Base-by-base conservation (phyloP, 23 red algal species). In the Gracilaria domingensis region DNA sequence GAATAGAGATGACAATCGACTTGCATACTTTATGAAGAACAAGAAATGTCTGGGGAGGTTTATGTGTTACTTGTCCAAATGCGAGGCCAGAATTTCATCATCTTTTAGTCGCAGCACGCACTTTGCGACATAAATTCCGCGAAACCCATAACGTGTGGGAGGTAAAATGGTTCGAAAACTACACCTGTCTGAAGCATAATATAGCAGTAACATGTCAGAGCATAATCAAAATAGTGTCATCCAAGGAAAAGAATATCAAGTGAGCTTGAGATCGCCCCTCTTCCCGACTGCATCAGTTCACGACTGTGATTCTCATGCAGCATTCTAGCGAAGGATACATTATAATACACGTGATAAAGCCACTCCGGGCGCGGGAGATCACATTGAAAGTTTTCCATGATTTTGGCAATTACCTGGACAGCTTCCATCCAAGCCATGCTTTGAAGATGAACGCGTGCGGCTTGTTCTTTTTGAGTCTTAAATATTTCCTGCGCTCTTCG, bases 1-100 rank as follows among this genome's bases (percentile, higher is more conserved):
- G 88, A 81, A 96, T 88, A 37, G 95, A 81, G 16, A 96, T 81
- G 35, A 96, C 95, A 23, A 96, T 66, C 8, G 76, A 7, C 65
- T 72, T 69, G 38, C 45, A 40, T 9, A 30, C 39, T 49, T 87
- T 62, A 76, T 94, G 83, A 21, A 79, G 61, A 38, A 70, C 92
- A 30, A 94, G 82, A 82, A 88, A 73, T 88, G 73, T 54, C 92
- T 71, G 16, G 92, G 92, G n/a, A 88, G 58, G 23, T 59, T 87
- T n/a, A 94, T 83, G 16, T 66, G 60, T 28, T 83, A 64, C 16
- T 66, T 79, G 42, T 92, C 89, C 67, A 92, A 65, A 26, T 67
- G 47, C 11, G 61, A 83, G 34, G 82, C 89, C 26, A 84, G 38
- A 32, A 92, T 57, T 0, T 92, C 23, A 35, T 84, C n/a, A 34